Conservation (phyloP, 371 early-diverging fungal species). For the Coemansia sp. region DNA sequence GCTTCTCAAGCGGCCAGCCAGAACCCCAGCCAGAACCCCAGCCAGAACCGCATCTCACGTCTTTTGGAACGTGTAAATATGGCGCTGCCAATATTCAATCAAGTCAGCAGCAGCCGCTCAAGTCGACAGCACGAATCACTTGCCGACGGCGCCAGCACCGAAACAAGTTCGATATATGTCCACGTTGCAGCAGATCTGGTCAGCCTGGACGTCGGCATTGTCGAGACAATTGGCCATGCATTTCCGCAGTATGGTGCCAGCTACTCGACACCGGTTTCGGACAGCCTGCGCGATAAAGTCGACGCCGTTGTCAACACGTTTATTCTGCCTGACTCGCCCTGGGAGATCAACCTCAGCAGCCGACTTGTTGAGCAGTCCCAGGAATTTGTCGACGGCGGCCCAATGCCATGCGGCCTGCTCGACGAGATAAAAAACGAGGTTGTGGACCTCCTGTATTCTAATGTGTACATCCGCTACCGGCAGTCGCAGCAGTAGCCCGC, state of each 20-base stretch:
- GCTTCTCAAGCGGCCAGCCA: not conserved
- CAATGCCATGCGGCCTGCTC: constrained; percentile 26
- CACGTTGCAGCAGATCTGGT: constrained; percentile 4
- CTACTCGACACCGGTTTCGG: constrained; percentile 17
- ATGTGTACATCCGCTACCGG: constrained; percentile 39
- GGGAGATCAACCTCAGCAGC: constrained; percentile 27
- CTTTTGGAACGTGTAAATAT: not conserved
- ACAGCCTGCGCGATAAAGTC: constrained; percentile 19
- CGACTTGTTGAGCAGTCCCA: constrained; percentile 7
- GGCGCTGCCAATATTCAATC: not conserved
- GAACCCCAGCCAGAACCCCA: not conserved
- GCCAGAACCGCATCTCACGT: not conserved
- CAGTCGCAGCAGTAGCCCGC: not conserved
- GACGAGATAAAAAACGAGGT: constrained; percentile 33
- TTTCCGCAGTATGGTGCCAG: constrained; percentile 16
- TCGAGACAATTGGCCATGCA: constrained; percentile 11
- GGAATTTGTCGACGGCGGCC: constrained; percentile 13
- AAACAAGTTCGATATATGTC: no score
- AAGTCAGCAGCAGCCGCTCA: not conserved
- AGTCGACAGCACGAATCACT: not conserved
- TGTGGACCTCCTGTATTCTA: constrained; percentile 31
- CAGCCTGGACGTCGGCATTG: constrained; percentile 17
- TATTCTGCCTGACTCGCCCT: constrained; percentile 34
- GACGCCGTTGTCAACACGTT: constrained; percentile 25
- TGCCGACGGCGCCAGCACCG: not conserved